Conservation (phyloP, 345 rosid genomes). For the Kernera saxatilis region DNA sequence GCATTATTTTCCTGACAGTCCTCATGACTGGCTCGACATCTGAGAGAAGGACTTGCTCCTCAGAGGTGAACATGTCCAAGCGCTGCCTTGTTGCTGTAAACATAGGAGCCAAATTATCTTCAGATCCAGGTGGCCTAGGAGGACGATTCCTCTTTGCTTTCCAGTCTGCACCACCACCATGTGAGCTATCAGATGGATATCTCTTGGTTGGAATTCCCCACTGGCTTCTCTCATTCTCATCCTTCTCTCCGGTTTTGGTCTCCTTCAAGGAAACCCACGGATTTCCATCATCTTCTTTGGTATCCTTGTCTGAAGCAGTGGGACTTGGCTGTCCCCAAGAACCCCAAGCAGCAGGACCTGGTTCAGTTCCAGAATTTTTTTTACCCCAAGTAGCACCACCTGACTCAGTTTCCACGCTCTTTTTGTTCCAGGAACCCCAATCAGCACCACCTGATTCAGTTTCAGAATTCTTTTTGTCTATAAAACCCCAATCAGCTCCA, state of each 20-base stretch:
- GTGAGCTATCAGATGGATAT: constrained; percentile 36
- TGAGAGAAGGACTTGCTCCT: constrained; percentile 69
- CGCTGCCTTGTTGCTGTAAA: constrained; percentile 61
- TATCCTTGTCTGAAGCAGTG: constrained; percentile 36
- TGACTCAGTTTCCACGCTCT: neutral
- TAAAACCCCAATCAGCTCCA: neutral
- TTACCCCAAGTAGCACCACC: neutral
- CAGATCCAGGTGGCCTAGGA: constrained; percentile 40
- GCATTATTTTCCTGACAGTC: constrained; percentile 59
- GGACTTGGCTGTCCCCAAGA: constrained; percentile 36
- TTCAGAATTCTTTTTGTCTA: neutral
- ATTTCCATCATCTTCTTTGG: constrained; percentile 27
- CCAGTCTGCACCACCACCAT: constrained; percentile 46
- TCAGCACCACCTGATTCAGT: constrained; percentile 2
- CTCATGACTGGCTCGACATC: constrained; percentile 67
- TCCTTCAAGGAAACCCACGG: constrained; percentile 33
- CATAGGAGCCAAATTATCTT: constrained; percentile 36
- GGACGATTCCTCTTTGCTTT: constrained; percentile 51
- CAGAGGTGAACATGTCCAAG: constrained; percentile 72
- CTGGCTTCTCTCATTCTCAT: constrained; percentile 29
- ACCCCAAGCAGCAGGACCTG: constrained; percentile 33
- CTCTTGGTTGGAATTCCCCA: constrained; percentile 52
- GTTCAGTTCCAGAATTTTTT: neutral
- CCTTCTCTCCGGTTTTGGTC: constrained; percentile 22
- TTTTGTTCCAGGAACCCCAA: constrained; percentile 26